Base-by-base conservation (phyloP, 2,329 filamentous ascomycete species). In the Colletotrichum sojae region DNA sequence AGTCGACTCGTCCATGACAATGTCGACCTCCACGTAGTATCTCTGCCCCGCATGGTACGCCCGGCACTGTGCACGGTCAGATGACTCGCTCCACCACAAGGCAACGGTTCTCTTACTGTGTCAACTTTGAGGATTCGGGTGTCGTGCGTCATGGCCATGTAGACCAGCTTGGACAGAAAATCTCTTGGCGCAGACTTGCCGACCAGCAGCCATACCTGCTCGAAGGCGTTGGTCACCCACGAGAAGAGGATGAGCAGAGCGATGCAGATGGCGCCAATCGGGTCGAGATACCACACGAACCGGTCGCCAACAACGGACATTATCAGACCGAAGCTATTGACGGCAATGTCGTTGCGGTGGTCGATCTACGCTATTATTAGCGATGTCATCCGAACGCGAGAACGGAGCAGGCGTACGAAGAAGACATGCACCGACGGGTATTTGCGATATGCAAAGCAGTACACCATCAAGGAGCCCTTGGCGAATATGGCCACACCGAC, bases 21-120 rank as follows among this genome's bases (percentile, higher is more conserved):
- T 83, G 73, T 90, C 88, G 5, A 90, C 85, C 72, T 90, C 88
- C 18, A 90, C 88, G 71, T 89, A 90, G 72, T 89, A 88, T 46
- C 85, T 83, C 71, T 90, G 86, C 0, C 89, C 88, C 0, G 87
- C 87, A 73, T 90, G 88, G 74, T 90, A 90, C 5, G 88, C 88
- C 63, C 86, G 84, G 76, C 85, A 88, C 78, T 82, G 54, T 22
- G 25, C 16, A 18, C 12, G 6, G 64, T 72, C 49, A 75, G 68
- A 59, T 12, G 52, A 43, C 25, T 52, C 22, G n/a, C 18, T 18
- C 48, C 5, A 49, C 5, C 18, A 20, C 48, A 40, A 52, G 48
- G 40, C 27, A 49, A 20, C n/a, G 6, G 10, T 13, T n/a, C 43
- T 58, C 78, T 73, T 75, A 81, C 81, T 70, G 86, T 89, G 71